Base-by-base conservation (phyloP, 2,329 filamentous ascomycete genomes). In the Cryoendolithus antarcticus region DNA sequence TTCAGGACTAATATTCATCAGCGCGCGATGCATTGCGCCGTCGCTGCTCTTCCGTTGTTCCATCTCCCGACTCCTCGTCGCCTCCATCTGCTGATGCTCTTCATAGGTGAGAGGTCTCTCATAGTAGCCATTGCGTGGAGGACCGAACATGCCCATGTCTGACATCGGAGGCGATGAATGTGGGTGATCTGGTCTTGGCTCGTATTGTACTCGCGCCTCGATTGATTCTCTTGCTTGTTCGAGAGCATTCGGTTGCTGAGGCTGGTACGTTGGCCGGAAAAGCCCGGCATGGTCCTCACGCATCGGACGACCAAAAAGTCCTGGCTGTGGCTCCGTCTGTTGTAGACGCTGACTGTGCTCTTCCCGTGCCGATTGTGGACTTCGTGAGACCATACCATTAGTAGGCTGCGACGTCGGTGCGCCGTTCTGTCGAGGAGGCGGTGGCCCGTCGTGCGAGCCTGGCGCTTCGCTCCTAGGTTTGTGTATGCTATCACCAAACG, bases 1-100 rank as follows among this genome's bases (percentile, higher is more conserved):
- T 50, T 93, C 85, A 9, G 69, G 62, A 32, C 73, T 70, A 8
- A 93, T 72, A 3, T 77, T 79, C n/a, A 94, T 66, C 32, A 93
- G 69, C 30, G 74, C 78, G 44, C 82, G 70, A 30, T 53, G 53
- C 1, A 49, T 43, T 70, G 77, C 48, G 7, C 52, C 46, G 28
- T 57, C 55, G 35, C 52, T 56, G 36, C 50, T 54, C 37, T 57
- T 57, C 24, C 52, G 48, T 12, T 40, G 31, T 5, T 30, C 30
- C 10, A 27, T 21, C 7, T 27, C 24, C 24, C 24, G 24, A 8
- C 24, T 27, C 24, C 24, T 27, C 38, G 73, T 70, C 27, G 74
- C 69, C 36, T 75, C 74, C 51, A 63, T 70, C 40, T 59, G 53
- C 37, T 59, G 52, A 38, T 59, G 45, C 50, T 58, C 55, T 44